Base-by-base conservation (phyloP, 2,329 filamentous ascomycete genomes). In the Claviceps lovelessii region DNA sequence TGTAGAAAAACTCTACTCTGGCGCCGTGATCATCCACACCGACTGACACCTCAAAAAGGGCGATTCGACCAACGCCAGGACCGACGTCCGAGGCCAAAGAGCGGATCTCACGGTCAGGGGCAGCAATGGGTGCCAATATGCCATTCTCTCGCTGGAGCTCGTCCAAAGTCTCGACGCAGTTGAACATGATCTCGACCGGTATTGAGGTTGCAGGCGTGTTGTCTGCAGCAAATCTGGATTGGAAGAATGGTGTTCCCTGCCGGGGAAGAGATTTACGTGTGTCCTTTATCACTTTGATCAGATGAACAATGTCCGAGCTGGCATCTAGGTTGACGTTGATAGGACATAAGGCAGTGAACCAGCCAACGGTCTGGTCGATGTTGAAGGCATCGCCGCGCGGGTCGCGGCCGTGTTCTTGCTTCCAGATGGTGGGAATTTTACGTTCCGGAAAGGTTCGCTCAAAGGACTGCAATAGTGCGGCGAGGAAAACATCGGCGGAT, bases 141-240 rank as follows among this genome's bases (percentile, higher is more conserved):
- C 74, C 71, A 47, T 76, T 73, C 10, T 71, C 67, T 1, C 69
- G 68, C 52, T 76, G 73, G 0, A 78, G 62, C n/a, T 75, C 71
- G 51, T 77, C 72, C 17, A 74, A 65, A 0, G 72, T 72, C 4
- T 78, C 77, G 1, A 74, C 68, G 58, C 78, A 80, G 55, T 73
- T 81, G 63, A 84, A 81, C 39, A 81, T 71, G 42, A 84, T 69
- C 62, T 84, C 80, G 50, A 82, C 72, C 0, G 78, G 77, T 56
- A 71, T 72, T 45, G 76, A 72, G 1, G 68, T 61, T 0, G 63
- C 58, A 0, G 64, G 58, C 1, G 61, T 63, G n/a, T 65, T 61
- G 2, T 64, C 52, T 44, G 69, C 64, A 54, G 72, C 69, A 59
- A 76, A 69, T 48, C 70, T 64, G 3, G 73, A 70, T 0, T 72